These are phyloP conservation scores for Diaporthe australafricana DNA, from an alignment of 2,329 filamentous ascomycete genomes.

Conservation along the genomic window DNA sequence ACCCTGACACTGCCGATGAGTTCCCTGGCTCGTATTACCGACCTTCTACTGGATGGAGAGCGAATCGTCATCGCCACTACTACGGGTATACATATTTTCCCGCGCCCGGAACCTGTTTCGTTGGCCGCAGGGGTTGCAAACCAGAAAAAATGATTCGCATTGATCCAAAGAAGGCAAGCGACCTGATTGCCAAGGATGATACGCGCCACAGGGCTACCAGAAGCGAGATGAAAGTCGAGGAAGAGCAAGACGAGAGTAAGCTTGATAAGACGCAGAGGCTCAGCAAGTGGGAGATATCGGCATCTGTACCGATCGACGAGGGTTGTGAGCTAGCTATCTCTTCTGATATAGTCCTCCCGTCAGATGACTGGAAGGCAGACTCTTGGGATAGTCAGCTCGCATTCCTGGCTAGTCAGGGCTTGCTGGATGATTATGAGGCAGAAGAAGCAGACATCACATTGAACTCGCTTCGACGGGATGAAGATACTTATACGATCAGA, in stretches of 20 bases:
- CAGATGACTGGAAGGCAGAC: not conserved
- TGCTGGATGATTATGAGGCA: conserved; percentile 15
- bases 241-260: not conserved
- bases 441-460: not conserved
- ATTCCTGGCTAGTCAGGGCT: not conserved
- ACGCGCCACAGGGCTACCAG: not conserved
- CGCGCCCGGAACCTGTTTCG: not conserved
- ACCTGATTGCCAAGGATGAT: not conserved
- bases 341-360: not conserved
- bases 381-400: not conserved
- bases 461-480: not conserved
- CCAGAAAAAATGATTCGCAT: conserved; percentile 9
- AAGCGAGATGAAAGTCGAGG: not conserved
- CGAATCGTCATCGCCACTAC: too few species aligned
- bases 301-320: not conserved
- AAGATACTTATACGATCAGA: not conserved
- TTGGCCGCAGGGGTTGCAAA: not conserved
- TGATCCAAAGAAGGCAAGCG: not conserved
- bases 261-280: not conserved
- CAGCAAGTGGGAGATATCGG: conserved; percentile 13
- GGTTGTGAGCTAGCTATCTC: not conserved
- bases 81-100: not conserved
- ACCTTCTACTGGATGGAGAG: fast-evolving
- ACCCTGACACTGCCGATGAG: not conserved
- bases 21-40: not conserved